phyloP scores from a whole-genome alignment of 2,329 filamentous ascomycete species.

The Beauveria bassiana region DNA sequence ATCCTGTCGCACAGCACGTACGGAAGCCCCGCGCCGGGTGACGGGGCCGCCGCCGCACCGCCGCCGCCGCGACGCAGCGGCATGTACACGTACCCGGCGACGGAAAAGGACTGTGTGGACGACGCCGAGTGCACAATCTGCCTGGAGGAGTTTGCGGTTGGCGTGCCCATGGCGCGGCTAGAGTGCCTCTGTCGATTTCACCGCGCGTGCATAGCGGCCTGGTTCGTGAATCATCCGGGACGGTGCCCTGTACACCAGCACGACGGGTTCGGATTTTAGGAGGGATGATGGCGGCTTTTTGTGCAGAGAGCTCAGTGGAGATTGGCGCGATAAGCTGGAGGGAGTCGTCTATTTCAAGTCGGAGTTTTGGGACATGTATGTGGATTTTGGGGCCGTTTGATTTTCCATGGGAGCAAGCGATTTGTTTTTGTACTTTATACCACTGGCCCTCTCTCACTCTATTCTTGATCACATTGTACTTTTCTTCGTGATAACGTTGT shows the following conservation, averaged over 20 bases:
- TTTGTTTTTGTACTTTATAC: background rate
- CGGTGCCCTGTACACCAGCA: slow-evolving; percentile 60
- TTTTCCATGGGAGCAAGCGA: slow-evolving; percentile 7
- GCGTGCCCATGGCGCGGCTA: slow-evolving; percentile 55
- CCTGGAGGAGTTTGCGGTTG: slow-evolving; percentile 57
- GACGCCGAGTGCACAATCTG: slow-evolving; percentile 62
- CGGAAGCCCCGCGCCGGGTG: slow-evolving; percentile 25
- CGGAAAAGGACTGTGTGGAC: slow-evolving; percentile 62
- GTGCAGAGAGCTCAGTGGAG: background rate
- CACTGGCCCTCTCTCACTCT: background rate
- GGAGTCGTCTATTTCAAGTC: too few species aligned
- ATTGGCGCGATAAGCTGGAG: background rate
- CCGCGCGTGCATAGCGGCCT: slow-evolving; percentile 49
- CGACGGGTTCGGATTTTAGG: slow-evolving; percentile 47
- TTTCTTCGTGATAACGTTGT: background rate
- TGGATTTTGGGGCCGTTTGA: background rate
- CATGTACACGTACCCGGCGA: slow-evolving; percentile 57
- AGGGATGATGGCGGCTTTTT: background rate
- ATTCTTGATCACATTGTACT: too few species aligned
- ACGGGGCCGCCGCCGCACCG: slow-evolving; percentile 18
- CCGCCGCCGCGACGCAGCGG: slow-evolving; percentile 42
- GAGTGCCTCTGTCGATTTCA: slow-evolving; percentile 63
- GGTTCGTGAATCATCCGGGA: slow-evolving; percentile 56
- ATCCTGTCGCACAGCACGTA: slow-evolving; percentile 49
- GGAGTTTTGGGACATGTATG: background rate